These are phyloP conservation scores for Tricladium varicosporioides DNA, from an alignment of 2,329 filamentous ascomycete genomes.

Conservation along the genomic window DNA sequence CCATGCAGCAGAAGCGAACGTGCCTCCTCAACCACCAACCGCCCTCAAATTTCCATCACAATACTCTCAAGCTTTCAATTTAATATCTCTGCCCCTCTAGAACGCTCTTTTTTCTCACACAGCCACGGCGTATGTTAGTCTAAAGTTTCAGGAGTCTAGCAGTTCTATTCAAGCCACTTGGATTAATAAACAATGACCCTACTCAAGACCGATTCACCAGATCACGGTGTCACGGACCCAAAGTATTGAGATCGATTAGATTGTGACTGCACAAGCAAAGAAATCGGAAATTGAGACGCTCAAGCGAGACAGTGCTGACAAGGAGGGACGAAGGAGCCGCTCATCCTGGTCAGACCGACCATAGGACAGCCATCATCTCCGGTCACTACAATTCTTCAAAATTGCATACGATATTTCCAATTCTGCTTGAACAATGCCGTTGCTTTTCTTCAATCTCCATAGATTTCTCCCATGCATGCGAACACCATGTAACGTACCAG, in stretches of 20 bases:
- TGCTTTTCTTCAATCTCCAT: background rate
- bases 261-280: background rate
- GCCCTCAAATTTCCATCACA: too few relatives aligned
- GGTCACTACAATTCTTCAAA: background rate
- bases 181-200: background rate
- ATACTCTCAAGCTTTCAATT: too few relatives aligned
- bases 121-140: background rate
- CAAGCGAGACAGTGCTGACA: background rate
- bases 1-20: background rate
- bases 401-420: background rate
- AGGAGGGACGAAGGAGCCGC: background rate
- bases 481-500: background rate
- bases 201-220: background rate
- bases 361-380: background rate
- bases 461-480: too few relatives aligned
- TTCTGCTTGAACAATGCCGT: background rate
- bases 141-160: background rate
- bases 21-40: too few relatives aligned
- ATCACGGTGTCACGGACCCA: background rate
- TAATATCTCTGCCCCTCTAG: too few relatives aligned
- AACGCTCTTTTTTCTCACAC: background rate
- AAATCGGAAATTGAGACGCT: background rate
- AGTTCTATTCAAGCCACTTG: slow-evolving; percentile 2
- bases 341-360: too few relatives aligned
- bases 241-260: background rate